These are phyloP conservation scores for Alternaria longipes DNA, from an alignment of 2,329 filamentous ascomycete genomes.

Conservation along the genomic window DNA sequence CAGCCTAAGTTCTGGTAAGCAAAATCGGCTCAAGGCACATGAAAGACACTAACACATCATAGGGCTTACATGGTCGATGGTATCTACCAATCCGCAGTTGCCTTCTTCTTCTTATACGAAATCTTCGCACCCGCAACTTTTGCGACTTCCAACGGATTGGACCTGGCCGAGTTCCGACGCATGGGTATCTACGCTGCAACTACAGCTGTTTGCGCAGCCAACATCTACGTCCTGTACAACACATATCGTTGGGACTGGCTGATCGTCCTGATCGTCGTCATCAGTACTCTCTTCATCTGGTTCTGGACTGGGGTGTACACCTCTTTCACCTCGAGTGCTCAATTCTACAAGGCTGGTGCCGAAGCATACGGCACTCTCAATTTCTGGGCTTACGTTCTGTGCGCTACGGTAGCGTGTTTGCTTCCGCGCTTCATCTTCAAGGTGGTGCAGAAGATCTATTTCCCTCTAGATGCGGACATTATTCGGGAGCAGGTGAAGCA, in stretches of 20 bases:
- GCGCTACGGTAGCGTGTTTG: slow-evolving; percentile 83
- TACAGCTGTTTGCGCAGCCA: slow-evolving; percentile 86
- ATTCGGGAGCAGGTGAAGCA: slow-evolving; percentile 88
- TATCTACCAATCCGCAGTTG: slow-evolving; percentile 91
- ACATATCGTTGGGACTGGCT: slow-evolving; percentile 99
- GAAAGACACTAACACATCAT: slow-evolving; percentile 23
- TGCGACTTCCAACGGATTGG: slow-evolving; percentile 75
- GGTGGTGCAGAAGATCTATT: slow-evolving; percentile 90
- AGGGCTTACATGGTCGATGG: slow-evolving; percentile 91
- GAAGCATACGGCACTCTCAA: slow-evolving; percentile 82
- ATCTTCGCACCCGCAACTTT: slow-evolving; percentile 75
- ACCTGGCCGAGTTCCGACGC: slow-evolving; percentile 79
- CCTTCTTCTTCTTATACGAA: slow-evolving; percentile 91
- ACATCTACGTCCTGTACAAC: slow-evolving; percentile 93
- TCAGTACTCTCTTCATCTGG: slow-evolving; percentile 89
- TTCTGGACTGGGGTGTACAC: slow-evolving; percentile 95
- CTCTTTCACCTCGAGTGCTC: slow-evolving; percentile 63
- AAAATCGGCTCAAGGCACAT: not conserved
- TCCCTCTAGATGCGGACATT: slow-evolving; percentile 91
- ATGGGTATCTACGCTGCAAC: slow-evolving; percentile 89
- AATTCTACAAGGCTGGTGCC: slow-evolving; percentile 79
- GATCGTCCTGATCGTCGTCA: slow-evolving; percentile 79
- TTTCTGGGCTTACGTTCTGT: slow-evolving; percentile 86
- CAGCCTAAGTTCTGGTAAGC: slow-evolving; percentile 93
- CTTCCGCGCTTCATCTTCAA: slow-evolving; percentile 90